These are phyloP conservation scores for Coprinopsis marcescibilis DNA, from an alignment of 768 basidiomycete species.

Conservation along the genomic window DNA sequence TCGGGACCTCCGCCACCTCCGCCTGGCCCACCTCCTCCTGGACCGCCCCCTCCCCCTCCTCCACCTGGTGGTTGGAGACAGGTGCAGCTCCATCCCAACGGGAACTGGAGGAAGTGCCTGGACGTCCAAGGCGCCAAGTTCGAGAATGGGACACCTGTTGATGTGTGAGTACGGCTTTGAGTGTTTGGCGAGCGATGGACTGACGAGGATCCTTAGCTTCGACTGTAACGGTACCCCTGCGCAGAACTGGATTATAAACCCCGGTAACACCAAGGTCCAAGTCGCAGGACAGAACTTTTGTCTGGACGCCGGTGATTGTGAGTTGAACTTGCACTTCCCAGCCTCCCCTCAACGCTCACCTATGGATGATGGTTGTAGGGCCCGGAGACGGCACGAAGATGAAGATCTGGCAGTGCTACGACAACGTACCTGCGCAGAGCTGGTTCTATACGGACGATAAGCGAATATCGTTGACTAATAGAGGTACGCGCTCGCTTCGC, in stretches of 20 bases:
- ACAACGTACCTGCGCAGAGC: slow-evolving; percentile 16
- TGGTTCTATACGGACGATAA: slow-evolving; percentile 25
- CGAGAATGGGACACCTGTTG: slow-evolving; percentile 25
- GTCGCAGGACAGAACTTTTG: slow-evolving; percentile 20
- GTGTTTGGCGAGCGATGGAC: too few relatives aligned
- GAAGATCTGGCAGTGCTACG: slow-evolving; percentile 22
- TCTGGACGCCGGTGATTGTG: slow-evolving; percentile 23
- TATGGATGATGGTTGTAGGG: slow-evolving; percentile 7
- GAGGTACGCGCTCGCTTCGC: slow-evolving; percentile 15
- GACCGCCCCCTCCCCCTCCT: too few relatives aligned
- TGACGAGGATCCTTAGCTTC: slow-evolving; percentile 19
- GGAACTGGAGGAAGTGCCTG: slow-evolving; percentile 22
- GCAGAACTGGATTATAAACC: slow-evolving; percentile 22
- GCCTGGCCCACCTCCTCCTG: too few relatives aligned
- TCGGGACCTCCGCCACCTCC: too few relatives aligned
- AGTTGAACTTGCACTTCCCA: slow-evolving; percentile 5
- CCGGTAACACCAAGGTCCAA: slow-evolving; percentile 20
- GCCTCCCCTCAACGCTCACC: not conserved
- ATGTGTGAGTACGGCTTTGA: slow-evolving; percentile 19
- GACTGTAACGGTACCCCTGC: slow-evolving; percentile 25
- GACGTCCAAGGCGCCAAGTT: slow-evolving; percentile 21
- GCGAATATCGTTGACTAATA: slow-evolving; percentile 15
- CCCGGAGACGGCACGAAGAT: slow-evolving; percentile 19
- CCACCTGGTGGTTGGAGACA: too few relatives aligned
- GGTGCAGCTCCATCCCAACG: slow-evolving; percentile 23